A percentile compares a stretch with the other conserved stretches of the same genome.
Evolutionary conservation across 2,329 filamentous ascomycete genomes (phyloP).

Genomic region (Neoarthrinium moseri): DNA sequence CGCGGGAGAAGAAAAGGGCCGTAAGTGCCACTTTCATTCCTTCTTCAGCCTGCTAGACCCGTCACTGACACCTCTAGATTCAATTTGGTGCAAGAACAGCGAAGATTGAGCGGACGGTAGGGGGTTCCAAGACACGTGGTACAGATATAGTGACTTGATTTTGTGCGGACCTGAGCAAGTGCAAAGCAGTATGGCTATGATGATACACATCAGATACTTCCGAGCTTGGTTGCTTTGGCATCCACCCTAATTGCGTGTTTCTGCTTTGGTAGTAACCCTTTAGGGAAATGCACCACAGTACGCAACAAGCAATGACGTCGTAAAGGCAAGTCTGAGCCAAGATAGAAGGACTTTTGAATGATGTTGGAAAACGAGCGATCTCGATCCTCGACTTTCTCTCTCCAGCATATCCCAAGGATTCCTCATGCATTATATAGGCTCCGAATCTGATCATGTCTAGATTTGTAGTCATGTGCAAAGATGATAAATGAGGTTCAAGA

Average conservation of each 20-base stretch:
- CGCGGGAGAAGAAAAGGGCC: constrained; percentile 89
- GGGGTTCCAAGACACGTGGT: constrained; percentile 58
- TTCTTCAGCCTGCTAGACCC: no score
- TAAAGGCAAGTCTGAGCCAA: constrained; percentile 68
- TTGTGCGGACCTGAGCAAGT: background rate
- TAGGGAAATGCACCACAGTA: constrained; percentile 22
- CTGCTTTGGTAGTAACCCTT: constrained; percentile 46
- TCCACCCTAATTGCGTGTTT: constrained; percentile 45
- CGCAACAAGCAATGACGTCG: constrained; percentile 44
- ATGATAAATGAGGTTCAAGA: no score
- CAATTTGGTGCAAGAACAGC: constrained; percentile 82
- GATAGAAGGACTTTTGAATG: no score
- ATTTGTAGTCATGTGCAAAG: no score
- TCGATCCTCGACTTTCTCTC: no score
- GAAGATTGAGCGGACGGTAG: constrained; percentile 67
- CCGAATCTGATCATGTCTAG: no score
- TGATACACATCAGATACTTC: constrained; percentile 77
- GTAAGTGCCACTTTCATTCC: constrained; percentile 45
- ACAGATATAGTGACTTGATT: constrained; percentile 57
- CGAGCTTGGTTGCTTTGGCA: constrained; percentile 44
- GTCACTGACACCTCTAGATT: constrained; percentile 51
- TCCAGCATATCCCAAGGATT: no score
- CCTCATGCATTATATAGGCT: no score
- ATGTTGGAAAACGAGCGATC: background rate
- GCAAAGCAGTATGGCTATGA: constrained; percentile 50